Percentiles rank a stretch among this genome's conserved stretches.
phyloP scores from a whole-genome alignment of 768 basidiomycete genomes.

The Tulasnella sp. region DNA sequence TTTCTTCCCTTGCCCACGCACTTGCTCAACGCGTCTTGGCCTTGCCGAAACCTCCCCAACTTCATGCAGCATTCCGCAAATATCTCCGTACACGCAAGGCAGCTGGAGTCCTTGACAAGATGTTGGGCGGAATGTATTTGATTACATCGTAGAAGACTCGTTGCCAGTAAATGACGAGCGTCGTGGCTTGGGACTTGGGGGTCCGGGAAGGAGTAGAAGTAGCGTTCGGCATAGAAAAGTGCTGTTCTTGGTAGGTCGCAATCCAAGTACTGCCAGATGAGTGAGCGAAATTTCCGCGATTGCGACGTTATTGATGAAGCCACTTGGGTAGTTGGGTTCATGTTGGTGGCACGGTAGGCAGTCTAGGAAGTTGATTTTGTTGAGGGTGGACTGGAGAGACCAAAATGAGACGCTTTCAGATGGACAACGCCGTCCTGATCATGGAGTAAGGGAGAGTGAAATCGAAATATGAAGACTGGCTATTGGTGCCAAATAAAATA shows the following conservation, averaged over 20 bases:
- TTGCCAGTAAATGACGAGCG: constrained; percentile 80
- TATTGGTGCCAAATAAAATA: constrained; percentile 2
- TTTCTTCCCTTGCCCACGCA: constrained; percentile 48
- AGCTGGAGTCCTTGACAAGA: constrained; percentile 63
- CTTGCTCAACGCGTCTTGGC: constrained; percentile 37
- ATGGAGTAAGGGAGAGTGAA: background rate
- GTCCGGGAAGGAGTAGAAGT: constrained; percentile 45
- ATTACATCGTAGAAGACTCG: constrained; percentile 61
- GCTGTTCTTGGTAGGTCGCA: constrained; percentile 72
- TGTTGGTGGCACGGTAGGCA: background rate
- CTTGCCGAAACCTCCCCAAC: constrained; percentile 72
- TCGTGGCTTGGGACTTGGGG: constrained; percentile 70
- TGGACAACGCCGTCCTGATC: background rate
- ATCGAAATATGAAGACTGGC: background rate
- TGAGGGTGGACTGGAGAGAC: background rate
- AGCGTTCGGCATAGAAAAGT: constrained; percentile 85
- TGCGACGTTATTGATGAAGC: constrained; percentile 1
- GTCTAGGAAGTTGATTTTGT: background rate
- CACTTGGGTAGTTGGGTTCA: background rate
- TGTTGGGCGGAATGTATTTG: constrained; percentile 72
- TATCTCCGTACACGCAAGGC: constrained; percentile 72
- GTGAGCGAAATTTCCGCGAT: constrained; percentile 33
- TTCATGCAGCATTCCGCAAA: constrained; percentile 69
- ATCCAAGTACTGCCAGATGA: constrained; percentile 83
- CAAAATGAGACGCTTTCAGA: background rate